A percentile compares a stretch with the other conserved stretches of the same genome.
Evolutionary conservation across 495 filamentous ascomycete species (phyloP).

Genomic region (Hypoxylon trugodes): DNA sequence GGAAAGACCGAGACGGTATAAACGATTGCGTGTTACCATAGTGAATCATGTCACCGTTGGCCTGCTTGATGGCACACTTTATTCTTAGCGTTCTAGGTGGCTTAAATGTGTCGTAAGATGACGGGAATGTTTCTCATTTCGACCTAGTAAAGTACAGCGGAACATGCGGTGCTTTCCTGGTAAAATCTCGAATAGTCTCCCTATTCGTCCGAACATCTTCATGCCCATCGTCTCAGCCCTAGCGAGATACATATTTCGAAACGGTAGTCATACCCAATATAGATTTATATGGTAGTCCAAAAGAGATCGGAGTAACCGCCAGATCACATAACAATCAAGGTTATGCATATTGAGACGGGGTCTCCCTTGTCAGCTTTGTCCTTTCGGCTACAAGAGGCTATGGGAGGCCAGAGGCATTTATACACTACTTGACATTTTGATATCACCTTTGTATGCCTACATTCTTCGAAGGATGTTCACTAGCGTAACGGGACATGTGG

Average conservation of each 20-base stretch:
- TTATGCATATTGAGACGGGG: background rate
- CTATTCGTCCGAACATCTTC: background rate
- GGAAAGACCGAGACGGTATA: background rate
- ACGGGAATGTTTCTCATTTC: background rate
- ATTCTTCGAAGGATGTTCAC: no score
- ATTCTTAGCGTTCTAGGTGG: background rate
- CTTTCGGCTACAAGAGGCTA: background rate
- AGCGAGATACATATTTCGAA: slow-evolving; percentile 4
- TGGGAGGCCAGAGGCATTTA: background rate
- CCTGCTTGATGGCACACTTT: no score
- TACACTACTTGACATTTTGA: background rate
- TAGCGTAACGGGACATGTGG: no score
- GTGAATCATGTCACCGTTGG: background rate
- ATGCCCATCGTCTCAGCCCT: slow-evolving; percentile 10
- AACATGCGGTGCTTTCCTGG: no score
- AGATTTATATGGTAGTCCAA: background rate
- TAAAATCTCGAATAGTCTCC: background rate
- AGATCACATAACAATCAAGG: background rate
- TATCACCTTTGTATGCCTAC: slow-evolving; percentile 6
- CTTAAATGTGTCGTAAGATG: background rate
- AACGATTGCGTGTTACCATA: background rate
- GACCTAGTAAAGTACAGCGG: background rate
- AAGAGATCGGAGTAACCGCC: slow-evolving; percentile 1
- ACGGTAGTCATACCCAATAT: background rate
- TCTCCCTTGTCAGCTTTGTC: background rate